Base-by-base conservation (phyloP, 768 basidiomycete species). In the Galerina sulciceps region DNA sequence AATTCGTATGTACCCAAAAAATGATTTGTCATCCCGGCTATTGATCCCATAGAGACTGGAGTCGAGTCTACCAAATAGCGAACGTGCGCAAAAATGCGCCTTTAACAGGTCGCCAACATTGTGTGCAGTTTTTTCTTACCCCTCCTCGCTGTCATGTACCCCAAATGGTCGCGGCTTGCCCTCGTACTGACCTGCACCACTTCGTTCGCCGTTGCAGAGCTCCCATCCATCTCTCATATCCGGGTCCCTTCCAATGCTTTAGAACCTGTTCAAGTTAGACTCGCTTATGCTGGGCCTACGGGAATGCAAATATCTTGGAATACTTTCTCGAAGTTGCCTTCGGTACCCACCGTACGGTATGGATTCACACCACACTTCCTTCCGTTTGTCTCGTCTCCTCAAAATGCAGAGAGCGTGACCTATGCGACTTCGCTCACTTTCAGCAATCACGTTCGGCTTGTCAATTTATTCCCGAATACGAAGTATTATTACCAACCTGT, bases 251-350 rank as follows among this genome's bases (percentile, higher is more conserved):
- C 38, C 6, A 35, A 60, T 26, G 10, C 41, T 9, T 56, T 50
- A n/a, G 54, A 60, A 44, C 63, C 63, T 31, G 60, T 64, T 40
- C 65, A 67, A 48, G 49, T 64, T 6, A 63, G 65, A 38, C 55
- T 60, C 15, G 65, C 63, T 10, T 67, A 67, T 38, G 63, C 60
- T 11, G 65, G 65, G 3, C 53, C 65, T 20, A 64, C 58, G n/a
- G 65, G 55, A 23, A 67, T 67, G 65, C 37, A 48, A 5, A 53
- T 67, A 48, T 62, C 60, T 38, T 67, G 65, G 63, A 67, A 65
- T 53, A 67, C 65, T 23, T 62, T 59, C 46, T 51, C 63, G 13
- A 38, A 55, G 20, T 53, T 65, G 4, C 53, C 55, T 4, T 38
- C 41, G 9, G 18, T 36, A 13, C 64, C 61, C 31, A 56, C 58